These are phyloP conservation scores for Pseudogymnoascus sp. DNA, from an alignment of 2,329 filamentous ascomycete species.

Conservation along the genomic window DNA sequence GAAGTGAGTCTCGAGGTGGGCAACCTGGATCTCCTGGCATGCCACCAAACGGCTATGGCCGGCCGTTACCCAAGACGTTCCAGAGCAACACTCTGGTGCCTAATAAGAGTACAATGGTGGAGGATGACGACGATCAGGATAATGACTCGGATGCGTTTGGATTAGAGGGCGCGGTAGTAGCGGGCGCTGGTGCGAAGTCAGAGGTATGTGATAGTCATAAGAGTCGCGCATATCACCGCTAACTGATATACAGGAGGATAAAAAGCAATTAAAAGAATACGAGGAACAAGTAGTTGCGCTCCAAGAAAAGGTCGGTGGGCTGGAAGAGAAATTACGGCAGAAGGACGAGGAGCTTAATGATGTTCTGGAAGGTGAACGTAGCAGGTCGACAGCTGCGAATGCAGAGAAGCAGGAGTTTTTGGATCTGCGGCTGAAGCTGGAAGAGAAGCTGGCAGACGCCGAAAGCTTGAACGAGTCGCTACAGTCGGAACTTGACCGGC, in stretches of 20 bases:
- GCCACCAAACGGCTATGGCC: slow-evolving; percentile 56
- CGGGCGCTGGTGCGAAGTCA: slow-evolving; percentile 33
- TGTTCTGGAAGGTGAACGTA: slow-evolving; percentile 50
- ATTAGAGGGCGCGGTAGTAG: slow-evolving; percentile 36
- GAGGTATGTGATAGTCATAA: slow-evolving; percentile 29
- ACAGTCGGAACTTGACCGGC: slow-evolving; percentile 66
- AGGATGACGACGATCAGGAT: slow-evolving; percentile 81
- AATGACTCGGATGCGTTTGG: slow-evolving; percentile 64
- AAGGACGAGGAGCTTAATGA: slow-evolving; percentile 63
- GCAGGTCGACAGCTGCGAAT: slow-evolving; percentile 41
- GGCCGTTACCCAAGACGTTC: slow-evolving; percentile 79
- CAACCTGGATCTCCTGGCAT: slow-evolving; percentile 49
- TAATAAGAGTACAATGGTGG: slow-evolving; percentile 95
- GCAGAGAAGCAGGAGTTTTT: slow-evolving; percentile 64
- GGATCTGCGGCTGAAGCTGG: slow-evolving; percentile 55
- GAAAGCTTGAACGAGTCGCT: slow-evolving; percentile 71
- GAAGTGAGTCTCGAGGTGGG: slow-evolving; percentile 28
- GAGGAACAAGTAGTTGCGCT: slow-evolving; percentile 68
- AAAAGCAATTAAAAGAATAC: slow-evolving; percentile 68
- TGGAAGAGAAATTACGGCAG: slow-evolving; percentile 61
- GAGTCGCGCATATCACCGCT: slow-evolving; percentile 13
- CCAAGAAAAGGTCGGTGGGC: slow-evolving; percentile 59
- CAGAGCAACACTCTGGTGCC: slow-evolving; percentile 95
- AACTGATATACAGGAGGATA: slow-evolving; percentile 44
- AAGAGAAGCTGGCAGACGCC: slow-evolving; percentile 64